These are phyloP conservation scores for Cryptococcus sp. DNA, from an alignment of 1,284 basidiomycete genomes.

Conservation along the genomic window DNA sequence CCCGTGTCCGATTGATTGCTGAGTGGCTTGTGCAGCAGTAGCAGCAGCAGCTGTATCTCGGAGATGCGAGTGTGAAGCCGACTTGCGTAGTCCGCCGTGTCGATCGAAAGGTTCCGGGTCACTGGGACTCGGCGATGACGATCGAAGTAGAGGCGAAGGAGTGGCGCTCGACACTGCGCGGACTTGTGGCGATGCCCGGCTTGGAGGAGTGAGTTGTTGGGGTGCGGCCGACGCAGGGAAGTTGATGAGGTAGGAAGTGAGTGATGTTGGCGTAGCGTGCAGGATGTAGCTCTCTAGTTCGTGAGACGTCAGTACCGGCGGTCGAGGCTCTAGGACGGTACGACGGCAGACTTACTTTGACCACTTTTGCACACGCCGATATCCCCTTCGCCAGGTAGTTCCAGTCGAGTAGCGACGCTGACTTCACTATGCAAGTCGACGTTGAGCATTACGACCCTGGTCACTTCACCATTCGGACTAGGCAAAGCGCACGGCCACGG, in stretches of 20 bases:
- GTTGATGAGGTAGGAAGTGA: slow-evolving; percentile 43
- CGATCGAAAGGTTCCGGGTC: not conserved
- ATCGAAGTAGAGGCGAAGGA: slow-evolving; percentile 6
- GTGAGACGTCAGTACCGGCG: not conserved
- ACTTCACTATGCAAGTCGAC: not conserved
- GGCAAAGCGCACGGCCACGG: slow-evolving; percentile 46
- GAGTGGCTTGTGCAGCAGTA: slow-evolving; percentile 1
- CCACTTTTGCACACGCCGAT: slow-evolving; percentile 28
- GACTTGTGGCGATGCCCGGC: slow-evolving; percentile 9
- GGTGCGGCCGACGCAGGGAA: slow-evolving; percentile 15
- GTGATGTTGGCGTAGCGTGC: slow-evolving; percentile 33
- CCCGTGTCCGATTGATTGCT: not conserved
- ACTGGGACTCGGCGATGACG: slow-evolving; percentile 12
- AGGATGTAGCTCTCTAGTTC: slow-evolving; percentile 32
- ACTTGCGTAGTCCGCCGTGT: slow-evolving; percentile 4
- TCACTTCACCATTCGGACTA: slow-evolving; percentile 46
- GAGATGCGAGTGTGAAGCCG: slow-evolving; percentile 13
- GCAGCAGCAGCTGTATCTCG: slow-evolving; percentile 1
- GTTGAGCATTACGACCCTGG: slow-evolving; percentile 37
- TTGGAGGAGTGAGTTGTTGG: not conserved
- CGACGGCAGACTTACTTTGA: slow-evolving; percentile 20
- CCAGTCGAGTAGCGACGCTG: slow-evolving; percentile 33
- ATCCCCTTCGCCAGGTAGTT: slow-evolving; percentile 45
- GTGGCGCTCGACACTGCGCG: slow-evolving; percentile 9
- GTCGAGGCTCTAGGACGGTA: not conserved